Evolutionary conservation across 2,329 filamentous ascomycete genomes (phyloP), one percentile per base, ranked within the genome.

Genomic region (Emmonsiellopsis sp.): DNA sequence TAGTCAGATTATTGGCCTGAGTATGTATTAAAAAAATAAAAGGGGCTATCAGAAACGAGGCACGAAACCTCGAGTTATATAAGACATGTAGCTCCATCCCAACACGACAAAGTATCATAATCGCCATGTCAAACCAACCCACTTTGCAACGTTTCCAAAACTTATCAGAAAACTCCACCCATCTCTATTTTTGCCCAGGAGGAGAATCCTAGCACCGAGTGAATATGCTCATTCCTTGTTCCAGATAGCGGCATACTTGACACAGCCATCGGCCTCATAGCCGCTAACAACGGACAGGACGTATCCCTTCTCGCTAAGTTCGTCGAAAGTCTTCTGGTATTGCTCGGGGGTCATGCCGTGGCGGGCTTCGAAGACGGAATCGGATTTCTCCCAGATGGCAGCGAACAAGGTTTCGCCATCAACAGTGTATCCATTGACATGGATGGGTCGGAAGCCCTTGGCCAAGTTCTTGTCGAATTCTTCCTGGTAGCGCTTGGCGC

Each of bases 371-470:
- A 55, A 58, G 13, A 35, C 51, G 16, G 20, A 20, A n/a, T 45
- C 40, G 3, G 34, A 45, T 20, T 54, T 50, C n/a, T 56, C 51
- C 54, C 54, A 58, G 54, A 58, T 56, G 38, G 47, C 56, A 38
- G 54, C 51, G 32, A 49, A 56, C 31, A 52, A 58, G 30, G 16
- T 43, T 20, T 48, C 49, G 55, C 54, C 52, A 30, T 48, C 20
- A 15, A 55, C 46, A 15, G 43, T 44, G 34, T 58, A 58, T 8
- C 51, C 51, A 10, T 52, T 45, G 8, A 58, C 48, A 20, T 54
- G 51, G n/a, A 54, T 26, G 20, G 52, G 49, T 30, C 49, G 9
- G 32, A 41, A 16, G 30, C 42, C 42, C 3, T 53, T 40, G 11
- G 30, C 35, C 42, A 46, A 47, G 20, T 53, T 53, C 43, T 48